Conservation (phyloP, 805 yeast species). For the Groenewaldozyma tartarivorans region DNA sequence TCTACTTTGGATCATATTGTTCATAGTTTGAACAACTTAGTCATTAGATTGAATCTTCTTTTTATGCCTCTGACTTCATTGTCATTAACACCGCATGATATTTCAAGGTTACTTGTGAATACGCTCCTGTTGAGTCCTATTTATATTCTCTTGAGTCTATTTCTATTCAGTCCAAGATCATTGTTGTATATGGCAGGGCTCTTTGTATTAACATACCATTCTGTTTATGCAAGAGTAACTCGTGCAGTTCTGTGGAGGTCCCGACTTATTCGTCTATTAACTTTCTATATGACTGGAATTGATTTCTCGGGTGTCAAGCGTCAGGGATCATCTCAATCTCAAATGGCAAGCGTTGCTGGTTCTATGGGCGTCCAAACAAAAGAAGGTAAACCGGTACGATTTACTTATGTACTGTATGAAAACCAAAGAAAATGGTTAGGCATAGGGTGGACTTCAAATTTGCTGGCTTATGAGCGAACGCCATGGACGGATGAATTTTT, state of each 20-base stretch:
- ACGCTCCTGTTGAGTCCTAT: slow-evolving; percentile 80
- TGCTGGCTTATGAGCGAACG: slow-evolving; percentile 85
- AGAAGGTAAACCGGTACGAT: slow-evolving; percentile 49
- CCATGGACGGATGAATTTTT: slow-evolving; percentile 97
- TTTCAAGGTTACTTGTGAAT: slow-evolving; percentile 71
- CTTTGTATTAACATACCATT: slow-evolving; percentile 71
- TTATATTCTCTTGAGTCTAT: slow-evolving; percentile 59
- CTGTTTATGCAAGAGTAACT: slow-evolving; percentile 74
- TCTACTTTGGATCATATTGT: slow-evolving; percentile 86
- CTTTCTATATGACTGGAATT: slow-evolving; percentile 80
- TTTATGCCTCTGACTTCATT: slow-evolving; percentile 70
- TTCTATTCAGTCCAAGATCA: slow-evolving; percentile 62
- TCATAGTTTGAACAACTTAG: slow-evolving; percentile 62
- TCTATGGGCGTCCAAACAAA: slow-evolving; percentile 22
- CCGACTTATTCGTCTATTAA: slow-evolving; percentile 53
- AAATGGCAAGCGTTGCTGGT: slow-evolving; percentile 12
- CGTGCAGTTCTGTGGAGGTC: slow-evolving; percentile 82
- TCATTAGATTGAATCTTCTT: slow-evolving; percentile 66
- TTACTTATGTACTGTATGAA: slow-evolving; percentile 87
- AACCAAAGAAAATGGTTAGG: slow-evolving; percentile 97
- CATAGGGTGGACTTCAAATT: slow-evolving; percentile 92
- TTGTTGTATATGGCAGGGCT: slow-evolving; percentile 50
- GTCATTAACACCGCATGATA: slow-evolving; percentile 64
- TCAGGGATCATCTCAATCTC: slow-evolving; percentile 24
- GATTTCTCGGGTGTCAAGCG: slow-evolving; percentile 50